phyloP scores from a whole-genome alignment of 345 rosid genomes.

The Gossypium thurberi region DNA sequence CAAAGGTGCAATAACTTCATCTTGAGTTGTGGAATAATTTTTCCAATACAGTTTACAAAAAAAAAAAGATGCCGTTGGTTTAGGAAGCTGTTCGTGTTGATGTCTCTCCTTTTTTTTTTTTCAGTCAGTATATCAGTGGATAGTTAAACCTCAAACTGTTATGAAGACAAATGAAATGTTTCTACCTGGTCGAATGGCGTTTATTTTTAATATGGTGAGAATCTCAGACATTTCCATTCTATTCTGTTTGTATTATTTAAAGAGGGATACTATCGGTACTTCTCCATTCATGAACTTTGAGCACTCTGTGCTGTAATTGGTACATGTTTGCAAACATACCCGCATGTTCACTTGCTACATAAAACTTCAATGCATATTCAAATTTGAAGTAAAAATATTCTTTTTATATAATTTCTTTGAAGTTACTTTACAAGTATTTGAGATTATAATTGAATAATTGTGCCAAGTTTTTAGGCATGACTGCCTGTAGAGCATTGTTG shows the following conservation, averaged over 20 bases:
- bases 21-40: neutral
- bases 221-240: constrained; percentile 6
- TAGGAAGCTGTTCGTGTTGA: constrained; percentile 4
- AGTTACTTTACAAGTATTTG: constrained; percentile 4
- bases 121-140: constrained; percentile 89
- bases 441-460: neutral
- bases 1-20: constrained; percentile 48
- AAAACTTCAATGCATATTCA: neutral
- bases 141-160: constrained; percentile 78
- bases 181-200: constrained; percentile 58
- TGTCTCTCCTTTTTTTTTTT: constrained; percentile 10
- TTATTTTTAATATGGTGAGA: constrained; percentile 20
- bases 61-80: neutral
- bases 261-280: neutral
- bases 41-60: neutral
- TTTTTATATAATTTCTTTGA: neutral
- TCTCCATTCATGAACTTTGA: neutral
- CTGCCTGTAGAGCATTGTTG: neutral
- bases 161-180: constrained; percentile 93
- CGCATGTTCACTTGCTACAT: constrained; percentile 21
- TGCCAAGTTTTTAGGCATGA: neutral
- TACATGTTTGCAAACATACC: neutral
- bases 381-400: neutral
- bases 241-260: constrained; percentile 11
- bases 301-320: neutral